These are phyloP conservation scores for Ophiostoma sp. DNA, from an alignment of 2,329 filamentous ascomycete species.

Conservation along the genomic window DNA sequence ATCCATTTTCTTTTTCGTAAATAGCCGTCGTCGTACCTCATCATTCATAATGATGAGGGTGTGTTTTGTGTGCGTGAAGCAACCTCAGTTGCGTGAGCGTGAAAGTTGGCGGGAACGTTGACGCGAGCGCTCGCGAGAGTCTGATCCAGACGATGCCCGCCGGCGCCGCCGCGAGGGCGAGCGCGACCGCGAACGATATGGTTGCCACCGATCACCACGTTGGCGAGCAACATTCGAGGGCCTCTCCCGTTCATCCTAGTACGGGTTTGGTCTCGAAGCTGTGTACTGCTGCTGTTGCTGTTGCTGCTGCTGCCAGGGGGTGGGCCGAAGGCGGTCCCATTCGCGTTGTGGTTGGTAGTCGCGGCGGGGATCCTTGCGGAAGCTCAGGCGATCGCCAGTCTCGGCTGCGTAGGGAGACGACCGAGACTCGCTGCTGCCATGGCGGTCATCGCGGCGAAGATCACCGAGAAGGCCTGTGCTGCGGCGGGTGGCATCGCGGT, in stretches of 20 bases:
- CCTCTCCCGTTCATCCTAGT: constrained; percentile 16
- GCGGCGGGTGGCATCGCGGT: constrained; percentile 39
- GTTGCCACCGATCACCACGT: background rate
- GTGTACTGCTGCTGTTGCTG: constrained; percentile 30
- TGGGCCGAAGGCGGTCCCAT: constrained; percentile 31
- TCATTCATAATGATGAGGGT: background rate
- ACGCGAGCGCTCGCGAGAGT: background rate
- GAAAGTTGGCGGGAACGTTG: background rate
- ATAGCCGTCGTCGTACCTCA: background rate
- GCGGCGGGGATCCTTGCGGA: constrained; percentile 30
- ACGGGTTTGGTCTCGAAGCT: constrained; percentile 27
- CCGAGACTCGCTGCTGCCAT: constrained; percentile 9
- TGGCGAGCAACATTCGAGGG: background rate
- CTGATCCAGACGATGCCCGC: background rate
- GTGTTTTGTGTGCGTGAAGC: background rate
- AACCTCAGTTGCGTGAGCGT: background rate
- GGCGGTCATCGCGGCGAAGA: constrained; percentile 18
- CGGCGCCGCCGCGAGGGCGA: no score
- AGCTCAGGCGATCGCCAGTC: constrained; percentile 33
- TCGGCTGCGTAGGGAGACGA: constrained; percentile 21
- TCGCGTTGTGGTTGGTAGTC: constrained; percentile 29
- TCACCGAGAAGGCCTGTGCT: constrained; percentile 29
- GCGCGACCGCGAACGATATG: background rate
- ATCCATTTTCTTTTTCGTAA: background rate
- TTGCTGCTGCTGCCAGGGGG: constrained; percentile 32